Conservation (phyloP, 1,139 yeast genomes). For the Nakaseomyces bracarensis region DNA sequence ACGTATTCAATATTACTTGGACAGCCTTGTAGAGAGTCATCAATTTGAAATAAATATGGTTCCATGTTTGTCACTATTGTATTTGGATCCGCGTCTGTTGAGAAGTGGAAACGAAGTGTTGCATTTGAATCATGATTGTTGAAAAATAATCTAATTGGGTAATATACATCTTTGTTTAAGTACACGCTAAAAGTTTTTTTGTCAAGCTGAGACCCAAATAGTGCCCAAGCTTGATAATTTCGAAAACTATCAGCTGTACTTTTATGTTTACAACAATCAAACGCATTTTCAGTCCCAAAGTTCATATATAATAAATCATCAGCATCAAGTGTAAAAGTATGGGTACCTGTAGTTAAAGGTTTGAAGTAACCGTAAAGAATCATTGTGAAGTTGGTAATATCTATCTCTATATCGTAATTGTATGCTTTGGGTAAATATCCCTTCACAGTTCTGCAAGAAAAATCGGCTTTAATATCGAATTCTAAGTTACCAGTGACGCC, state of each 20-base stretch:
- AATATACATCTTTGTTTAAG: not conserved
- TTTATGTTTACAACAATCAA: conserved; percentile 1
- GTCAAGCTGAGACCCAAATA: not conserved
- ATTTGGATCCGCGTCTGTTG: no score
- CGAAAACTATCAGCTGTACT: not conserved
- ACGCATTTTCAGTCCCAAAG: not conserved
- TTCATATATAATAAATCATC: conserved; percentile 3
- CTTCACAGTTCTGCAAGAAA: not conserved
- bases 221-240: not conserved
- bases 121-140: not conserved
- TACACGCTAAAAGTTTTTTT: not conserved
- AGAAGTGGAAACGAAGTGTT: not conserved
- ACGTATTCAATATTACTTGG: not conserved
- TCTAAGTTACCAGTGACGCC: not conserved
- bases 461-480: not conserved
- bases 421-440: not conserved
- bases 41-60: not conserved
- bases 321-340: not conserved
- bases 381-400: not conserved
- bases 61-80: not conserved
- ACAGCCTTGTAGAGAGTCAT: not conserved
- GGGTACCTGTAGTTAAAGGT: not conserved
- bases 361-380: not conserved
- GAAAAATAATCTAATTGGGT: not conserved
- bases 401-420: not conserved